Evolutionary conservation across 2,329 filamentous ascomycete species (phyloP).

Genomic region (Grosmannia huntii): DNA sequence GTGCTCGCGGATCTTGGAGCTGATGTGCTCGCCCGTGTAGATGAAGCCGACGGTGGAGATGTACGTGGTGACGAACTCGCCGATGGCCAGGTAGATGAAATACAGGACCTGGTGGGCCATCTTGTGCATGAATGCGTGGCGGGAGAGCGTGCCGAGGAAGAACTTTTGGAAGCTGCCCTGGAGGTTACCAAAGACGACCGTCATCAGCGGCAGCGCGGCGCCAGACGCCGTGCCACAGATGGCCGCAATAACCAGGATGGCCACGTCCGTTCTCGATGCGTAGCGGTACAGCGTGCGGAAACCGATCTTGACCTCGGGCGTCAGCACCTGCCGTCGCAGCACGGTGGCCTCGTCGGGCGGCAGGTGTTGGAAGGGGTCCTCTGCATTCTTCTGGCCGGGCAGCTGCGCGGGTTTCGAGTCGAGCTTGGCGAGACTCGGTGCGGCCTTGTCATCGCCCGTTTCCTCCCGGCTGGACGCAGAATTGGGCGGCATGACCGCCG

Average conservation of each 20-base stretch:
- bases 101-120: constrained; percentile 59
- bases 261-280: constrained; percentile 49
- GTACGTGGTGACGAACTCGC: constrained; percentile 66
- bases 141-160: constrained; percentile 34
- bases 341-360: constrained; percentile 53
- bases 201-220: constrained; percentile 68
- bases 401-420: constrained; percentile 27
- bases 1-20: constrained; percentile 64
- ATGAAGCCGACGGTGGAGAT: constrained; percentile 81
- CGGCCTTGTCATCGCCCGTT: constrained; percentile 16
- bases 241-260: constrained; percentile 48
- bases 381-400: constrained; percentile 7
- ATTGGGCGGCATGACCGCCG: constrained; percentile 15
- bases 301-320: constrained; percentile 50
- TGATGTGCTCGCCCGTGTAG: constrained; percentile 70
- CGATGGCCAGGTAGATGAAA: constrained; percentile 75
- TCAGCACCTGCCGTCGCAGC: constrained; percentile 54
- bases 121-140: constrained; percentile 43
- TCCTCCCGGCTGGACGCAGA: constrained; percentile 23
- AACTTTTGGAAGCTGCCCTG: constrained; percentile 58
- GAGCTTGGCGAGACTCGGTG: constrained; percentile 23
- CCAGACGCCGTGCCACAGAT: constrained; percentile 51
- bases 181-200: constrained; percentile 66
- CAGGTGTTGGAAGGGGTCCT: constrained; percentile 47
- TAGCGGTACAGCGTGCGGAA: constrained; percentile 57